Evolutionary conservation across 345 rosid species (phyloP).

Genomic region (Cardiospermum halicacabum): DNA sequence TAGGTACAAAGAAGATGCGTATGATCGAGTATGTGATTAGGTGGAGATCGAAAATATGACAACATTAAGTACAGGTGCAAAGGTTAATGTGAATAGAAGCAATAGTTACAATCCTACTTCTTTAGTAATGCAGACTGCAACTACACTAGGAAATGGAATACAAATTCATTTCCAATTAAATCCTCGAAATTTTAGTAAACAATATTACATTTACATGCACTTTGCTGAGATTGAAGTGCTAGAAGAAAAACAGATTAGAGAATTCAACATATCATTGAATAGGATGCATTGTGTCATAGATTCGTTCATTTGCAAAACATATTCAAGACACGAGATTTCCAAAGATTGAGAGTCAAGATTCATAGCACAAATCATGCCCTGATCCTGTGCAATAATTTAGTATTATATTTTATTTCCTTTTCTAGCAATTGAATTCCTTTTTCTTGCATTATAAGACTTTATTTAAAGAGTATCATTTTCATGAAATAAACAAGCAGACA

Average conservation of each 20-base stretch:
- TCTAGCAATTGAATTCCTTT: too few relatives aligned
- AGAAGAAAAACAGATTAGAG: constrained; percentile 17
- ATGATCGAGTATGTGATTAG: constrained; percentile 1
- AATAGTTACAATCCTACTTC: constrained; percentile 33
- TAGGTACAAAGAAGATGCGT: constrained; percentile 7
- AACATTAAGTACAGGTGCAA: constrained; percentile 11
- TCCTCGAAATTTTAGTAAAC: neutral
- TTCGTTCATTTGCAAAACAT: too few relatives aligned
- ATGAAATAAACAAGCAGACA: too few relatives aligned
- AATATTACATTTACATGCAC: constrained; percentile 23
- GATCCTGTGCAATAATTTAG: too few relatives aligned
- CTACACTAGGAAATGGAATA: constrained; percentile 17
- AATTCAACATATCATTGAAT: constrained; percentile 14
- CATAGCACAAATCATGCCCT: too few relatives aligned
- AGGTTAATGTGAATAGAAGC: neutral
- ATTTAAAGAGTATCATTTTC: too few relatives aligned
- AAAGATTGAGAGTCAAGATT: too few relatives aligned
- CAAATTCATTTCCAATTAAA: constrained; percentile 8
- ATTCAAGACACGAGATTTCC: too few relatives aligned
- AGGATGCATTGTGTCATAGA: neutral
- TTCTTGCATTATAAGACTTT: too few relatives aligned
- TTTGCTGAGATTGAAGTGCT: constrained; percentile 25
- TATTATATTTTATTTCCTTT: too few relatives aligned
- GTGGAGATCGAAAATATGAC: neutral
- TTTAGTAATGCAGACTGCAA: constrained; percentile 37